Evolutionary conservation across 179 eudicot genomes (phyloP), one percentile per base, ranked within the genome.

Genomic region (Amaranthus tricolor): DNA sequence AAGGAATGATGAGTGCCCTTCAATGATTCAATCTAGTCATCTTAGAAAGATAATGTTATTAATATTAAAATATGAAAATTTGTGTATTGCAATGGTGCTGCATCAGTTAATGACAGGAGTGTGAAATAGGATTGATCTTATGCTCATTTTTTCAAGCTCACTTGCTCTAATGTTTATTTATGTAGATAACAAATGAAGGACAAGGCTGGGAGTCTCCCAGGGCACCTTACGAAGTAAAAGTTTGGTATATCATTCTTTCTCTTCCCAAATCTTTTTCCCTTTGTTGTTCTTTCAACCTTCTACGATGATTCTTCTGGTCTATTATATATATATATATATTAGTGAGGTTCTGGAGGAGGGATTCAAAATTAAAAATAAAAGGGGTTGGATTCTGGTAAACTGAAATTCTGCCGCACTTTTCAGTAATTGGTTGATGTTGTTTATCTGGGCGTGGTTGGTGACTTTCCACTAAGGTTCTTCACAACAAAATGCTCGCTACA

Each of bases 171-270:
- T 66, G 61, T 76, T 68, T 77, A 54, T 54, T 49, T 80, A 60
- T 77, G 76, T 75, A 95, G 99, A 88, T 91, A 64, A 80, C 84
- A 71, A 82, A 80, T 76, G 99, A 91, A 71, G 99, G 97, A 62
- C 89, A 88, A 75, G 97, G 97, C 65, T 95, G 99, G 99, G 99
- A 93, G 87, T 81, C 92, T 71, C 99, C 99, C 24, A 85, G 99
- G 78, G 94, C 89, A 73, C 99, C 98, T 4, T 95, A 96, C 83
- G 99, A 96, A 93, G 88, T 91, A 45, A 89, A 93, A 86, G 90
- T 86, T 72, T 89, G 99, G 99, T 95, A 86, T 75, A 55, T 66
- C 31, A 64, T 59, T 70, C 9, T 70, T 44, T 19, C 31, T 16
- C 9, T 7, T 10, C 21, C 20, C 43, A 1, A 45, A 8, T 55